Percentiles rank a stretch among this genome's conserved stretches.
phyloP scores from a whole-genome alignment of 2,329 filamentous ascomycete genomes.

The Talaromyces atroroseus region DNA sequence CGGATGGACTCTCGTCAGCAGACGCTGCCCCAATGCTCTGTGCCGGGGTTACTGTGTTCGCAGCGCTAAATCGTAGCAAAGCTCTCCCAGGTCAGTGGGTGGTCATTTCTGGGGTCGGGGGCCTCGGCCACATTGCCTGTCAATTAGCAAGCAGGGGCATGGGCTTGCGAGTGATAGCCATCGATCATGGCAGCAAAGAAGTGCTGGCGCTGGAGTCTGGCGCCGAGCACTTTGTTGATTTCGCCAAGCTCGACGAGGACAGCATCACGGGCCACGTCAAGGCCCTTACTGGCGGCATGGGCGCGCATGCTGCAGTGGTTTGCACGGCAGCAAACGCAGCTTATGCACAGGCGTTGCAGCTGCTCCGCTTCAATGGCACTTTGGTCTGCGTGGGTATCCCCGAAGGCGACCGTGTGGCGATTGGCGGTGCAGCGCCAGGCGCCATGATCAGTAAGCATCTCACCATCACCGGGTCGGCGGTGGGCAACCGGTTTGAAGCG shows the following conservation, averaged over 20 bases:
- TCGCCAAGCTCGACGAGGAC: conserved; percentile 47
- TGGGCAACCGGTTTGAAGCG: conserved; percentile 49
- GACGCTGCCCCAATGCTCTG: conserved; percentile 63
- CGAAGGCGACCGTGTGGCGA: conserved; percentile 40
- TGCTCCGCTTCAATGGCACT: conserved; percentile 47
- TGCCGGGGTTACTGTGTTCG: conserved; percentile 63
- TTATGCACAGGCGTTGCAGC: conserved; percentile 45
- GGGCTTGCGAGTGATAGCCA: conserved; percentile 59
- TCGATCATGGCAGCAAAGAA: conserved; percentile 60
- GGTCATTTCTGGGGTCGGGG: conserved; percentile 56
- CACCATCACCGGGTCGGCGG: conserved; percentile 46
- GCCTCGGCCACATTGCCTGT: conserved; percentile 59
- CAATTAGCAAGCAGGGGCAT: conserved; percentile 58
- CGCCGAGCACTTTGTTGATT: conserved; percentile 61
- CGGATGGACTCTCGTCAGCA: conserved; percentile 54
- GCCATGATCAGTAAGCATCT: conserved; percentile 38
- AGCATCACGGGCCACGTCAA: conserved; percentile 53
- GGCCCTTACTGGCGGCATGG: conserved; percentile 52
- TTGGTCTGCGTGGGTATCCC: conserved; percentile 51
- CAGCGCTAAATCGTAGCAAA: conserved; percentile 57
- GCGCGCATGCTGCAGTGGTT: conserved; percentile 58
- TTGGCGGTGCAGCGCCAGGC: conserved; percentile 41
- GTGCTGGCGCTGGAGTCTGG: conserved; percentile 54
- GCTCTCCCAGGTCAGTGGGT: conserved; percentile 57
- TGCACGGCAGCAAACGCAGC: conserved; percentile 48